A percentile compares a stretch with the other conserved stretches of the same genome.
Evolutionary conservation across 306 rosid species (phyloP).

Genomic region (Hylodesmum podocarpum): DNA sequence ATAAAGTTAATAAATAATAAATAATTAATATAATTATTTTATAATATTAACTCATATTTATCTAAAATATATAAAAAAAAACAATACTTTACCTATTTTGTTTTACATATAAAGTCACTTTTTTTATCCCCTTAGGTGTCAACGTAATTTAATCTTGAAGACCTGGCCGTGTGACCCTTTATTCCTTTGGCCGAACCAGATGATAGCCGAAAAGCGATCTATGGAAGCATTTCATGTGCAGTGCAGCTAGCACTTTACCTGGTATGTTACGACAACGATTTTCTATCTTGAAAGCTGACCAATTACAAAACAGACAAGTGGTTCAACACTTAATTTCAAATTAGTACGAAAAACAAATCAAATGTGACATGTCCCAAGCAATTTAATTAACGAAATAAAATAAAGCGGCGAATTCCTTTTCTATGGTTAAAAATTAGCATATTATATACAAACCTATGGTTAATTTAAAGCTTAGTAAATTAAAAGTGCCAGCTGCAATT

Average conservation of each 20-base stretch:
- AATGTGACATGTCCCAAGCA: not conserved
- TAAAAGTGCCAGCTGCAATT: slow-evolving; percentile 26
- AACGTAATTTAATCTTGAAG: not conserved
- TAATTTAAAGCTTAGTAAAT: not conserved
- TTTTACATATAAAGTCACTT: no score
- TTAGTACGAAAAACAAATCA: not conserved
- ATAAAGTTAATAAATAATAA: no score
- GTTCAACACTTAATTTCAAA: not conserved
- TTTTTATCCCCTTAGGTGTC: no score
- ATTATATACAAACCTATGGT: not conserved
- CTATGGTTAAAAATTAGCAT: not conserved
- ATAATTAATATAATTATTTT: no score
- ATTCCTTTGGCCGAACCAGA: not conserved
- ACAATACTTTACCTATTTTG: no score
- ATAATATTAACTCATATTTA: no score
- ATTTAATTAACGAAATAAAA: not conserved
- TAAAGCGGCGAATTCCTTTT: not conserved
- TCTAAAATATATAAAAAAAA: no score
- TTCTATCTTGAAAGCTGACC: not conserved
- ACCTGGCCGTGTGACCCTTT: not conserved
- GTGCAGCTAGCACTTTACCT: not conserved
- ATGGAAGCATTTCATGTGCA: not conserved
- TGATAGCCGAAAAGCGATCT: not conserved
- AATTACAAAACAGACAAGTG: not conserved
- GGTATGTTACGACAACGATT: not conserved